Evolutionary conservation across 2,329 filamentous ascomycete genomes (phyloP).

Genomic region (Paraphaeosphaeria minitans): DNA sequence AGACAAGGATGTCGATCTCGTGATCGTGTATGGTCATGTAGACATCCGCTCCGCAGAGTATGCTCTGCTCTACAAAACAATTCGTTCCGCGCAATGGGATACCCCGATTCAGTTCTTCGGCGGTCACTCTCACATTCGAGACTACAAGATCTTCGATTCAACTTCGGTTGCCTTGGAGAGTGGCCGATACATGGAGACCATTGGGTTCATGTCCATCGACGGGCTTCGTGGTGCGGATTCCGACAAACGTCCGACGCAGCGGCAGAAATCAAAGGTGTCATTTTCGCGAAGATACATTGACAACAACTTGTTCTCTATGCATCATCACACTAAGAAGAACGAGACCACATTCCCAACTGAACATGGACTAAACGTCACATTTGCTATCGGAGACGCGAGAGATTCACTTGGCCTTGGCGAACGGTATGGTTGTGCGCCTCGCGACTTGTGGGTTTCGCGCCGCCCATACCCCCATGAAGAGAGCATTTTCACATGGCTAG

Average conservation of each 20-base stretch:
- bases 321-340: constrained; percentile 79
- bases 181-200: constrained; percentile 91
- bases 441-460: constrained; percentile 80
- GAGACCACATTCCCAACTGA: constrained; percentile 75
- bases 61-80: constrained; percentile 75
- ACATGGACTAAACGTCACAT: constrained; percentile 72
- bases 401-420: constrained; percentile 73
- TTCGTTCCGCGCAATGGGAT: constrained; percentile 76
- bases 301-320: constrained; percentile 84
- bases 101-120: constrained; percentile 91
- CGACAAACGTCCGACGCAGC: constrained; percentile 25
- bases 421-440: constrained; percentile 81
- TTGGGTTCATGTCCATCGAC: constrained; percentile 88
- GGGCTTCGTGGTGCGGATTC: constrained; percentile 59
- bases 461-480: constrained; percentile 72
- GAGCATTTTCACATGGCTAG: constrained; percentile 83
- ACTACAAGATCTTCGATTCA: constrained; percentile 79
- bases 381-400: constrained; percentile 71
- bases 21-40: constrained; percentile 85
- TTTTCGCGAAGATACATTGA: constrained; percentile 89
- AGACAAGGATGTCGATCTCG: constrained; percentile 81
- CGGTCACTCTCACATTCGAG: constrained; percentile 87
- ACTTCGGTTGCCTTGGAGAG: constrained; percentile 81
- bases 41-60: constrained; percentile 82
- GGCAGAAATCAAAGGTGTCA: constrained; percentile 48